phyloP scores from a whole-genome alignment of 108 stramenopile species.

The Schizochytrium sp. region DNA sequence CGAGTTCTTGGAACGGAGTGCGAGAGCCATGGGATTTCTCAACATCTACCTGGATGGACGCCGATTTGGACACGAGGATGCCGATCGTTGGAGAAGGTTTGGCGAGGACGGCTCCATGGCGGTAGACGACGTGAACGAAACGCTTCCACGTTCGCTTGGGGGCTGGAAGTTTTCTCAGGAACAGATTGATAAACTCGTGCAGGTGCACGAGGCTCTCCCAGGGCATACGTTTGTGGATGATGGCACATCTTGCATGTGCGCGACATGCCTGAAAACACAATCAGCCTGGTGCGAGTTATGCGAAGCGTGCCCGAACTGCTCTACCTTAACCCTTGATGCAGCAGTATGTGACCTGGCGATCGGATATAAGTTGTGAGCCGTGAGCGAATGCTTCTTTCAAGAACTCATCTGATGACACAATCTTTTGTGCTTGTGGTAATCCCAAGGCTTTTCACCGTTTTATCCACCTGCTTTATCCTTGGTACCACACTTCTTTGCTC shows the following conservation, averaged over 20 bases:
- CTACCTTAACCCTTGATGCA: background rate
- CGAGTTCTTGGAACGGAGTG: background rate
- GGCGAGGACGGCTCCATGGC: background rate
- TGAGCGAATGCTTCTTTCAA: background rate
- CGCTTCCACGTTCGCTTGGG: conserved; percentile 6
- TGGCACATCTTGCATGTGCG: background rate
- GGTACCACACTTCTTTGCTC: too few relatives aligned
- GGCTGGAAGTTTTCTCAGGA: background rate
- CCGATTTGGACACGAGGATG: conserved; percentile 32
- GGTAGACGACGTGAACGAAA: background rate
- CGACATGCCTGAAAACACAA: background rate
- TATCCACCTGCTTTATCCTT: too few relatives aligned
- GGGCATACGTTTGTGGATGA: background rate
- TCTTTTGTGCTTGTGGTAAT: too few relatives aligned
- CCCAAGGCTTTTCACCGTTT: too few relatives aligned
- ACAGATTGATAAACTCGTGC: background rate
- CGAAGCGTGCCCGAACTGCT: conserved; percentile 2
- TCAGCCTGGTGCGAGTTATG: conserved; percentile 1
- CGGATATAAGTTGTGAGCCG: background rate
- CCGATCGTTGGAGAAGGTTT: background rate
- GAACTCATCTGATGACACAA: background rate
- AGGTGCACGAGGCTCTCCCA: background rate
- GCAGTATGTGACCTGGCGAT: background rate
- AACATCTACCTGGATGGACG: background rate
- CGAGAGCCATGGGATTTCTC: background rate